A percentile compares a stretch with the other conserved stretches of the same genome.
Conservation (phyloP, 495 filamentous ascomycete genomes). For the Niebla homalea region DNA sequence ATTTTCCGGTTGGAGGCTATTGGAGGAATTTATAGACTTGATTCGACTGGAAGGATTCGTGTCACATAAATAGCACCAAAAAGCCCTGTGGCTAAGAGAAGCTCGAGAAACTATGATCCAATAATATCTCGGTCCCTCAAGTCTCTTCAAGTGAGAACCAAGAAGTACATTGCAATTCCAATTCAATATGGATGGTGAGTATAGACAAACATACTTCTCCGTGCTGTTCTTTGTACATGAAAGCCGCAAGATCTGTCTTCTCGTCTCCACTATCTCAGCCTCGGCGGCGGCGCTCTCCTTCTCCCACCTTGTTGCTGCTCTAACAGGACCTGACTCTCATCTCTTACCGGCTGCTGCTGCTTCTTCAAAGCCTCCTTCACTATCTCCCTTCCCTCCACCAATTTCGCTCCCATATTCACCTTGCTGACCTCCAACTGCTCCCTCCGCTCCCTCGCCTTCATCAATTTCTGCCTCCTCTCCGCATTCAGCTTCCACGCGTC, state of each 20-base stretch:
- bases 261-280: background rate
- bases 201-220: background rate
- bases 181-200: background rate
- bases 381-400: conserved; percentile 40
- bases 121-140: no score
- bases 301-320: conserved; percentile 6
- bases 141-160: background rate
- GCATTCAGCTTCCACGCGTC: conserved; percentile 66
- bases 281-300: background rate
- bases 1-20: no score
- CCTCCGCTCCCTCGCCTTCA: conserved; percentile 39
- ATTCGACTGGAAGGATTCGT: no score
- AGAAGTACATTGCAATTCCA: background rate
- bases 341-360: conserved; percentile 22
- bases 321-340: conserved; percentile 16
- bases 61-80: no score
- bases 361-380: conserved; percentile 37
- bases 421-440: conserved; percentile 33
- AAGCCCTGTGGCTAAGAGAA: no score
- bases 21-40: no score
- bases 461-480: conserved; percentile 50
- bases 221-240: background rate
- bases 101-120: no score
- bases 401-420: conserved; percentile 31
- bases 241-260: background rate